Evolutionary conservation across 495 filamentous ascomycete species (phyloP).

Genomic region (Trichoderma reesei): DNA sequence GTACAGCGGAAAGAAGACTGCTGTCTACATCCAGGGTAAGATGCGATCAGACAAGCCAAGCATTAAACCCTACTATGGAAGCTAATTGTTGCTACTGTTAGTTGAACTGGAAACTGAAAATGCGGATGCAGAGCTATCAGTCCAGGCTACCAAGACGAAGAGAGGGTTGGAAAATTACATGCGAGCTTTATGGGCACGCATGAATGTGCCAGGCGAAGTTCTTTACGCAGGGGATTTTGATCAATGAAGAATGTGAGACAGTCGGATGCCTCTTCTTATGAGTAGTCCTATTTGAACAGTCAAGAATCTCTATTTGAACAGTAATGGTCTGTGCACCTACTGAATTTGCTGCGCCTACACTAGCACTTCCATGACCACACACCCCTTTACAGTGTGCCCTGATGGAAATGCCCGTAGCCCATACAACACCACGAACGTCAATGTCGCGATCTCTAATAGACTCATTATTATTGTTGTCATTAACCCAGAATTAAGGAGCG

Average conservation of each 20-base stretch:
- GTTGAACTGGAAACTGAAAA: background rate
- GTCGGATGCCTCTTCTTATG: too few species aligned
- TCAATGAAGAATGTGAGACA: background rate
- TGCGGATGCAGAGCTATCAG: background rate
- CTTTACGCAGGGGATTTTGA: conserved; percentile 19
- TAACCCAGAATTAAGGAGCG: too few species aligned
- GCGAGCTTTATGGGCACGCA: conserved; percentile 11
- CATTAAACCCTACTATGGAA: background rate
- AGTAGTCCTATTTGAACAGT: too few species aligned
- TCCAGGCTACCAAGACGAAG: background rate
- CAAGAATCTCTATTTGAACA: background rate
- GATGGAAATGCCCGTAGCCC: too few species aligned
- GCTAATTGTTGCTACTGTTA: background rate
- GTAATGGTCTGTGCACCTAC: too few species aligned
- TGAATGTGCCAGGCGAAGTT: conserved; percentile 15
- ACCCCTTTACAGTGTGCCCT: too few species aligned
- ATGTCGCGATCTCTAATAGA: too few species aligned
- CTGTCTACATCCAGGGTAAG: conserved; percentile 47
- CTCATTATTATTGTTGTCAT: too few species aligned
- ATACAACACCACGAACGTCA: too few species aligned
- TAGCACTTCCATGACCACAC: too few species aligned
- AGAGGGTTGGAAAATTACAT: background rate
- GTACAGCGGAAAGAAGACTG: conserved; percentile 46
- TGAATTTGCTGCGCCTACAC: too few species aligned
- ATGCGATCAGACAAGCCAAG: background rate